Conservation (phyloP, 257 asterid genomes). For the Solanum microdontum region DNA sequence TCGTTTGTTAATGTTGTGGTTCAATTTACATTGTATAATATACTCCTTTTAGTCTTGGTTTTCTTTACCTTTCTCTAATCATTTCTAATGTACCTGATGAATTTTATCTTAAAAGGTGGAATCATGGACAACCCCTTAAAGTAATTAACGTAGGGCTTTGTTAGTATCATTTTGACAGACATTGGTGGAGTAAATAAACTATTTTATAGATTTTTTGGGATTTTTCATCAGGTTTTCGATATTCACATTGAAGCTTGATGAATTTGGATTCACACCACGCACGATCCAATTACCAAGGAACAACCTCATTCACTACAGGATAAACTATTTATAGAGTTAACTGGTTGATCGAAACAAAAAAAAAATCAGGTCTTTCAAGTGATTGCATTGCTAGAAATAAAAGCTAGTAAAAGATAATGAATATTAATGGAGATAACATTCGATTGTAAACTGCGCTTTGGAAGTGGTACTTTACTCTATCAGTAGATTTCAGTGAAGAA, state of each 20-base stretch:
- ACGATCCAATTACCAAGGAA: too few species aligned
- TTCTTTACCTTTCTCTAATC: background rate
- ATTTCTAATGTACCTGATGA: background rate
- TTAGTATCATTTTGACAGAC: too few species aligned
- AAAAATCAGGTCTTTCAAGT: background rate
- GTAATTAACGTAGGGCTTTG: too few species aligned
- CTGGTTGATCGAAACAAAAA: background rate
- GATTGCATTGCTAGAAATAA: background rate
- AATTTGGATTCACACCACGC: background rate
- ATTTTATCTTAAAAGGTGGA: background rate
- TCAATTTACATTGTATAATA: background rate
- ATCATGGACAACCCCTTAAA: too few species aligned
- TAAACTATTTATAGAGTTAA: background rate
- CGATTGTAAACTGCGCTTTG: background rate
- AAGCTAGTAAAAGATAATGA: background rate
- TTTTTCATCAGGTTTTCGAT: too few species aligned
- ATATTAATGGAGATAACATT: background rate
- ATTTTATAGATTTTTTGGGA: too few species aligned
- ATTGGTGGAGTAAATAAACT: too few species aligned
- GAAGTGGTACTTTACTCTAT: background rate
- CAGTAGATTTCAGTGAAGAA: background rate
- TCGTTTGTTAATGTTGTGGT: background rate
- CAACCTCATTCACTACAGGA: background rate
- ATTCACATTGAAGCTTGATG: too few species aligned
- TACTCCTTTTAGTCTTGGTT: background rate